Base-by-base conservation (phyloP, 2,329 filamentous ascomycete species). In the Talaromyces pinophilus region DNA sequence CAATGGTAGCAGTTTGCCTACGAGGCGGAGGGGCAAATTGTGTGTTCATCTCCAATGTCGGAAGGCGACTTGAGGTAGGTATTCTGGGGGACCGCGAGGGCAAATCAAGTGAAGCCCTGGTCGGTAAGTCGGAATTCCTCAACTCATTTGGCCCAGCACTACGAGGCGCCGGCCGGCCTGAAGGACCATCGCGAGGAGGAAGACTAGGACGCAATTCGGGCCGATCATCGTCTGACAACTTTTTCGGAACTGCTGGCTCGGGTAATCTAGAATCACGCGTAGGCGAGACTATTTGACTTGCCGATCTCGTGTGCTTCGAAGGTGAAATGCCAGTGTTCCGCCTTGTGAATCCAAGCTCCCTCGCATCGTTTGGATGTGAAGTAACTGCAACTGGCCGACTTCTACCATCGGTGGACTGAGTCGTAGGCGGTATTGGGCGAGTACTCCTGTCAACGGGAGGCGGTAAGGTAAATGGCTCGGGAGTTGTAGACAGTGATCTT, bases 161-260 rank as follows among this genome's bases (percentile, higher is more conserved):
- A 19, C 54, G 60, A 25, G 48, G 68, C 71, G 48, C 67, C 71
- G 40, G 64, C 67, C 61, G 71, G 66, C 22, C 69, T 60, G 35
- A 72, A 17, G 68, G 67, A 22, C 67, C 44, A 35, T 76, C 76
- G 60, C 83, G 78, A 38, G 80, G 79, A 13, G 84, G 83, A 30
- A 86, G 74, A 10, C 77, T 78, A 1, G 85, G 86, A 35, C 85
- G 84, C 55, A 81, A 79, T 63, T 80, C 76, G 1, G 77, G 76
- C 11, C 65, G 72, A 52, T 79, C 76, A 48, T 70, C 73, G 3
- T 70, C 66, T n/a, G 72, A 68, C 15, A 68, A 50, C 44, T 70
- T 35, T 28, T 42, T 71, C 33, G 80, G 42, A 80, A 84, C 54
- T 85, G 81, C 64, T 78, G 81, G 19, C 81, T 84, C 22, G 87